Conservation (phyloP, 1,284 basidiomycete genomes). For the Ustilago lituana region DNA sequence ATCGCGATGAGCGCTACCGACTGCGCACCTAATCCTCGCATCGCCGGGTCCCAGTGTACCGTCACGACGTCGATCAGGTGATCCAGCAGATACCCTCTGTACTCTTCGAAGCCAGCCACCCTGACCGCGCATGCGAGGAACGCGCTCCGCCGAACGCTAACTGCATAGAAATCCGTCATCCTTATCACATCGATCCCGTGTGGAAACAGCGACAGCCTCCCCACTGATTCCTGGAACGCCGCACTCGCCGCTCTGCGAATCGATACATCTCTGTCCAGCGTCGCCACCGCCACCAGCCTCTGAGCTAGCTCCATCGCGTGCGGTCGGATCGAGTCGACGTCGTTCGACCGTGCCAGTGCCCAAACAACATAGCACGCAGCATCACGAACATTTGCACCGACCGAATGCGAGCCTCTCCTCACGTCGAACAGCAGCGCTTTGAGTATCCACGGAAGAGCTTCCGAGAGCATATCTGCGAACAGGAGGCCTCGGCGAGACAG, state of each 20-base stretch:
- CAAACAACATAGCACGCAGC: constrained; percentile 93
- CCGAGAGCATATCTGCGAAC: constrained; percentile 29
- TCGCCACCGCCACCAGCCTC: constrained; percentile 78
- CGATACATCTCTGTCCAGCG: constrained; percentile 92
- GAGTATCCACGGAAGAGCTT: constrained; percentile 52
- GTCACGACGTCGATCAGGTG: constrained; percentile 81
- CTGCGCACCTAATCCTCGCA: constrained; percentile 82
- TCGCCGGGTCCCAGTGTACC: constrained; percentile 86
- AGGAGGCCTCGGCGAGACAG: constrained; percentile 81
- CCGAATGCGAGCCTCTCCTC: constrained; percentile 86
- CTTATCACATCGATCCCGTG: constrained; percentile 92
- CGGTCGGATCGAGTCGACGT: constrained; percentile 73
- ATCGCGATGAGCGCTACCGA: constrained; percentile 78
- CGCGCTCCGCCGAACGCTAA: constrained; percentile 83
- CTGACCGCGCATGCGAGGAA: constrained; percentile 84
- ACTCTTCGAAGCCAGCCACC: constrained; percentile 84
- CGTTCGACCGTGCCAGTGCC: constrained; percentile 79
- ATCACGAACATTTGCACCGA: constrained; percentile 93
- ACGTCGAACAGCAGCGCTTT: constrained; percentile 87
- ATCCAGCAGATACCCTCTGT: constrained; percentile 76
- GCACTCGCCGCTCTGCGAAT: constrained; percentile 97
- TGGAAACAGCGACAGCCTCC: constrained; percentile 82
- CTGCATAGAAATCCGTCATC: constrained; percentile 93
- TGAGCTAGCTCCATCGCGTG: constrained; percentile 74
- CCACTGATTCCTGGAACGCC: constrained; percentile 96